Conservation (phyloP, 106 monocot genomes). For the Dioscorea dumetorum region DNA sequence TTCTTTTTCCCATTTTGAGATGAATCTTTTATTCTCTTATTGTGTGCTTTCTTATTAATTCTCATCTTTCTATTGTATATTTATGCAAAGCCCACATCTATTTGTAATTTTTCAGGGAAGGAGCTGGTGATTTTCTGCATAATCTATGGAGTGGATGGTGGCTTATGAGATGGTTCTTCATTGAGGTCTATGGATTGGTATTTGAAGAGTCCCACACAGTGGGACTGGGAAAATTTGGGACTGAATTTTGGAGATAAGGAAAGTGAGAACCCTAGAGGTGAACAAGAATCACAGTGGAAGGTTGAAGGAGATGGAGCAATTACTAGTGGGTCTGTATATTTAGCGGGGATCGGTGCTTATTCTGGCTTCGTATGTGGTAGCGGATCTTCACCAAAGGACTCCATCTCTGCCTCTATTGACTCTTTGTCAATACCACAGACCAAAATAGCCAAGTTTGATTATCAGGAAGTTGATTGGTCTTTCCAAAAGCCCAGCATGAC, state of each 20-base stretch:
- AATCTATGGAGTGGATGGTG: no score
- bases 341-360: constrained; percentile 17
- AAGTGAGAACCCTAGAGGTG: constrained; percentile 6
- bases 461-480: constrained; percentile 12
- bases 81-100: no score
- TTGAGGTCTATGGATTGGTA: constrained; percentile 32
- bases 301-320: constrained; percentile 4
- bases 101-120: no score
- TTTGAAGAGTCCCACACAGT: constrained; percentile 18
- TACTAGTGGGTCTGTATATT: constrained; percentile 21
- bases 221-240: constrained; percentile 42
- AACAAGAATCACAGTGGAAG: constrained; percentile 15
- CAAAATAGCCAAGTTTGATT: constrained; percentile 9
- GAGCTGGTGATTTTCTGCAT: no score
- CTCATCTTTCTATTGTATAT: no score
- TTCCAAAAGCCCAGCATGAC: constrained; percentile 17
- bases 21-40: no score
- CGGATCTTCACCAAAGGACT: constrained; percentile 38
- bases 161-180: no score
- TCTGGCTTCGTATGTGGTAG: constrained; percentile 40
- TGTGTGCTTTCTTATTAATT: no score
- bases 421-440: constrained; percentile 20
- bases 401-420: constrained; percentile 38
- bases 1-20: no score
- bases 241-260: constrained; percentile 14